Base-by-base conservation (phyloP, 2,329 filamentous ascomycete genomes). In the Purpureocillium takamizusanense region DNA sequence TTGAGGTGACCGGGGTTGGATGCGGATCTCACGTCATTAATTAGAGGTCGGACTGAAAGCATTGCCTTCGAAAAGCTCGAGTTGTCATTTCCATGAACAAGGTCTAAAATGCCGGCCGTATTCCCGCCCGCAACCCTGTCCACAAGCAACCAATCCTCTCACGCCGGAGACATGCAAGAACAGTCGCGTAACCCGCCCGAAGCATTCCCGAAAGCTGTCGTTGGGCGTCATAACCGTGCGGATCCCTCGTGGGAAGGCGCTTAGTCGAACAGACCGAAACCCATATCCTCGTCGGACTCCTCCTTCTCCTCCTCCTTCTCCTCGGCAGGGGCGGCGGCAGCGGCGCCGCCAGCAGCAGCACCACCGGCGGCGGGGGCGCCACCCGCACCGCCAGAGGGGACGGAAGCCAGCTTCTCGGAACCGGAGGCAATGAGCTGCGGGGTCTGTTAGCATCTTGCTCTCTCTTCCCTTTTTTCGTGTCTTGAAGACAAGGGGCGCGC, bases 331-430 rank as follows among this genome's bases (percentile, higher is more conserved):
- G 72, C 77, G 52, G 76, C 81, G 52, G 69, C 78, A 54, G 69
- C 80, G 54, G 71, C 85, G 55, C 71, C 83, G 52, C 70, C 81
- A 54, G 72, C 82, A 56, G 70, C 83, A 60, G 72, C 85, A 61
- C 70, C 83, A 62, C 70, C 78, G 65, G 73, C 75, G 57, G 72
- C 73, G 58, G 71, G 72, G 56, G 74, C 85, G 67, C 75, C 85
- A 63, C 80, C 87, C 61, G 73, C 77, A 68, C 89, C 89, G 60
- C 89, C 92, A 60, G 86, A 87, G 69, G 92, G 89, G 62, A 98
- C 90, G 70, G 90, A 95, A 57, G 92, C 92, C 60, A 98, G 87
- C 83, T 98, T 98, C 69, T 74, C 61, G 52, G 85, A 80, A 63
- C 92, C 92, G 70, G 89, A 79, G 58, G 86, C 58, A 67, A 98